Percentiles rank a stretch among this genome's conserved stretches.
Evolutionary conservation across 192 early-diverging fungal genomes (phyloP).

Genomic region (Linnemannia zychae): DNA sequence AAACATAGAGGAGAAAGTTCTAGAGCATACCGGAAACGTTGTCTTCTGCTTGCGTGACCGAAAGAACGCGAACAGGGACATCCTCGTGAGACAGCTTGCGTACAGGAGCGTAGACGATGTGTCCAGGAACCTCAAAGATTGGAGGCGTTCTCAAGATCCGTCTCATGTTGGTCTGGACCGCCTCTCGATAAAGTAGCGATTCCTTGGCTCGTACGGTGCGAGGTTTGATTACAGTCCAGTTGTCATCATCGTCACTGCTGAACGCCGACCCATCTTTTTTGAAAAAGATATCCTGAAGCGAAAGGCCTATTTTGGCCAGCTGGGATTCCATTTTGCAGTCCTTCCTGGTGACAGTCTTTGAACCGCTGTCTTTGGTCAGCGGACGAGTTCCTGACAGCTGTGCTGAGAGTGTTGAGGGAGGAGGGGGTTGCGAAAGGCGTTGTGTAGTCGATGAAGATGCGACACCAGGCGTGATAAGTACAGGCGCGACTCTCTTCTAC

Average conservation of each 20-base stretch:
- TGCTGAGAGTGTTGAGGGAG: neutral
- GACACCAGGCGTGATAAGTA: neutral
- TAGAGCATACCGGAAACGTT: neutral
- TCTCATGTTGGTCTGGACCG: conserved; percentile 33
- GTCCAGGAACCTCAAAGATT: conserved; percentile 27
- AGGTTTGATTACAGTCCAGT: conserved; percentile 15
- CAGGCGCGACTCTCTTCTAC: conserved; percentile 1
- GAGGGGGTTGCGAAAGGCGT: neutral
- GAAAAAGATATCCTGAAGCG: conserved; percentile 24
- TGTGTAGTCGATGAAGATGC: conserved; percentile 1
- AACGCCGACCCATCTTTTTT: conserved; percentile 2
- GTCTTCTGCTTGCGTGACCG: neutral
- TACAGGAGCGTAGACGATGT: conserved; percentile 30
- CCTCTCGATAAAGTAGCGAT: neutral
- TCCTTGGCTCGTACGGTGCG: neutral
- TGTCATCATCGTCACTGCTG: conserved; percentile 21
- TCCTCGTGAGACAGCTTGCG: conserved; percentile 7
- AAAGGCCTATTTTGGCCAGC: neutral
- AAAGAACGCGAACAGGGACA: conserved; percentile 34
- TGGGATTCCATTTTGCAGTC: neutral
- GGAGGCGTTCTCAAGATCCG: conserved; percentile 33
- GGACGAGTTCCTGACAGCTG: neutral
- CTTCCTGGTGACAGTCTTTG: neutral
- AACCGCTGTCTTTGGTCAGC: neutral
- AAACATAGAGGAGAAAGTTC: neutral